Evolutionary conservation across 768 basidiomycete species (phyloP).

Genomic region (Cubamyces sp.): DNA sequence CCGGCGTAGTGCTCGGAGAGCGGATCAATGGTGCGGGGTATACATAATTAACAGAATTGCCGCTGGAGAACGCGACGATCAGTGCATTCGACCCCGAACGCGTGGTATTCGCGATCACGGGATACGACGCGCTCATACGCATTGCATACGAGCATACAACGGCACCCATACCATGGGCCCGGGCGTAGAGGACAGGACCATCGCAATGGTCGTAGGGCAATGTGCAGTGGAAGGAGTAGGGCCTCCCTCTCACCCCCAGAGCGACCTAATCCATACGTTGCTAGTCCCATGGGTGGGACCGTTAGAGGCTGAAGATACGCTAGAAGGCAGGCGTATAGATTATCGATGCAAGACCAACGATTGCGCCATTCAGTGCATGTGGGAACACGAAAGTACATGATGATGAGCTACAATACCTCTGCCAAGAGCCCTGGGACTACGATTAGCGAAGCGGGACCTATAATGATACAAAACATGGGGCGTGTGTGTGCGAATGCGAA

Average conservation of each 20-base stretch:
- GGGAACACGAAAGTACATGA: not conserved
- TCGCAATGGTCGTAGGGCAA: too few species aligned
- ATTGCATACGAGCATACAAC: too few species aligned
- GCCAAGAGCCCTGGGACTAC: not conserved
- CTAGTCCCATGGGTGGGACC: not conserved
- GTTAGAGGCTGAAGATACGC: not conserved
- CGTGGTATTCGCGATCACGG: slow-evolving; percentile 14
- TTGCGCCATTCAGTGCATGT: slow-evolving; percentile 13
- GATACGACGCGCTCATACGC: slow-evolving; percentile 16
- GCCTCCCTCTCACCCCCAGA: too few species aligned
- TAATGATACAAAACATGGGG: slow-evolving; percentile 14
- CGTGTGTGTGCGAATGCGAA: not conserved
- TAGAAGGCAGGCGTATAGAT: not conserved
- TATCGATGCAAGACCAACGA: slow-evolving; percentile 12
- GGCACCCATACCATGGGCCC: too few species aligned
- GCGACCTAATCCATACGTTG: not conserved
- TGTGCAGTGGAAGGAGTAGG: too few species aligned
- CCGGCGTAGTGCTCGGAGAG: not conserved
- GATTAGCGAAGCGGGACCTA: not conserved
- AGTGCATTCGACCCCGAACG: not conserved
- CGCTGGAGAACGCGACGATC: slow-evolving; percentile 14
- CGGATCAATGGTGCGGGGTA: not conserved
- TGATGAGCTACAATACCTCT: slow-evolving; percentile 10
- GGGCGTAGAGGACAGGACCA: too few species aligned
- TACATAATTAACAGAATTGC: not conserved